phyloP scores from a whole-genome alignment of 192 early-diverging fungal species.

The Cladochytrium replicatum region DNA sequence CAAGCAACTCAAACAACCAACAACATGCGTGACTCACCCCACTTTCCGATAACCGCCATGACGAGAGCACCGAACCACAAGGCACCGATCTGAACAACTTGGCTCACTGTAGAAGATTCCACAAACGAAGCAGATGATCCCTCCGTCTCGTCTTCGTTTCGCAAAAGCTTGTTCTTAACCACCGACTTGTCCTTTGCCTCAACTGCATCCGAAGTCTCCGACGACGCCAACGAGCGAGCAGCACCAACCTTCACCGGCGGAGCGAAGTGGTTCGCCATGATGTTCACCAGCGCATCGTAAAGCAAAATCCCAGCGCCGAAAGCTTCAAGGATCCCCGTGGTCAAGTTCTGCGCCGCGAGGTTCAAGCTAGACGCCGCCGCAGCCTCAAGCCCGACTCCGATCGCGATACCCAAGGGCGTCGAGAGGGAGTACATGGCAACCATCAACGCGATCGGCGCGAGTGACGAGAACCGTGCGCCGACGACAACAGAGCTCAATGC shows the following conservation, averaged over 20 bases:
- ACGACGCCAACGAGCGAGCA: neutral
- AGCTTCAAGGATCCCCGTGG: neutral
- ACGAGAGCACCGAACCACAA: conserved; percentile 10
- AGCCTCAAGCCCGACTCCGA: conserved; percentile 64
- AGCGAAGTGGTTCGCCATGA: neutral
- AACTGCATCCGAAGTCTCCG: neutral
- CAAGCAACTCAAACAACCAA: no score
- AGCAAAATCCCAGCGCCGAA: neutral
- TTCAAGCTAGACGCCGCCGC: neutral
- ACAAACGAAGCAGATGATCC: conserved; percentile 3
- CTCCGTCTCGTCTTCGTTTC: neutral
- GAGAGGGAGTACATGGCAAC: conserved; percentile 47
- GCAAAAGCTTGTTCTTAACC: neutral
- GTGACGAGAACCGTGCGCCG: conserved; percentile 3
- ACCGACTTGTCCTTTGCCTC: neutral
- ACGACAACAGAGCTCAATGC: conserved; percentile 24
- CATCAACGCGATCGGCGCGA: neutral
- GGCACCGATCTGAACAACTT: conserved; percentile 2
- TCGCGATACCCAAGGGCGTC: conserved; percentile 70
- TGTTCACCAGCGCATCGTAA: neutral
- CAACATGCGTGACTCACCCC: conserved; percentile 10
- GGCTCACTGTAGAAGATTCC: neutral
- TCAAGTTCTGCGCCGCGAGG: neutral
- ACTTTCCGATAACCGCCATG: conserved; percentile 9
- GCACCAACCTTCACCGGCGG: neutral